phyloP scores from a whole-genome alignment of 768 basidiomycete species.

The Tulasnella sp. region DNA sequence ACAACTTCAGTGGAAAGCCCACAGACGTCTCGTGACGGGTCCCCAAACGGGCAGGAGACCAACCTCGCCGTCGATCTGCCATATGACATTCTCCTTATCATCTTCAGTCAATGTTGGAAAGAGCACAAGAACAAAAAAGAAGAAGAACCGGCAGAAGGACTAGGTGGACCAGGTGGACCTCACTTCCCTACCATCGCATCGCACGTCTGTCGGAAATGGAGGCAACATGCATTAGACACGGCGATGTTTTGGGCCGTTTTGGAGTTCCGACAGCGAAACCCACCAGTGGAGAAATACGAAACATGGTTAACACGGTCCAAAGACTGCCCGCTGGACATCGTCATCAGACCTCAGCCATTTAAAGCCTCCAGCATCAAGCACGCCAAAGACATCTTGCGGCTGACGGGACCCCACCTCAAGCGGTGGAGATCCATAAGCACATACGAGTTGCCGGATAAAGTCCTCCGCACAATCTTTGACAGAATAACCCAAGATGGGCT shows the following conservation, averaged over 20 bases:
- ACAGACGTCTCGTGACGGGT: too few relatives aligned
- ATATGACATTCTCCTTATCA: neutral
- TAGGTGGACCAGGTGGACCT: neutral
- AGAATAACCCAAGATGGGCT: slow-evolving; percentile 52
- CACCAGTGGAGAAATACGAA: neutral
- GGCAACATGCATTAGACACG: slow-evolving; percentile 43
- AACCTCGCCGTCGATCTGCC: neutral
- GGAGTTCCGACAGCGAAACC: neutral
- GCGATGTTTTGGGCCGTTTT: neutral
- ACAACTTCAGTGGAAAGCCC: too few relatives aligned
- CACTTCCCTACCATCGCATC: neutral
- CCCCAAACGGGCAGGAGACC: neutral
- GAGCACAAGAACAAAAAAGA: neutral
- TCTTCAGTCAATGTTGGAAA: neutral
- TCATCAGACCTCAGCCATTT: slow-evolving; percentile 1
- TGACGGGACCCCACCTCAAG: neutral
- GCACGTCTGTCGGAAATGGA: neutral
- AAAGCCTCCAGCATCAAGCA: neutral
- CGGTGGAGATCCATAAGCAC: slow-evolving; percentile 46
- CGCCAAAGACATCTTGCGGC: neutral
- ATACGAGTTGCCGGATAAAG: neutral
- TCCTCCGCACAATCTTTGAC: slow-evolving; percentile 62
- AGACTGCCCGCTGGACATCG: neutral
- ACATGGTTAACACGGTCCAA: neutral
- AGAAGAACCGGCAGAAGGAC: neutral